Evolutionary conservation across 1,284 basidiomycete genomes (phyloP).

Genomic region (Ceratorhiza oryzae-sativae): DNA sequence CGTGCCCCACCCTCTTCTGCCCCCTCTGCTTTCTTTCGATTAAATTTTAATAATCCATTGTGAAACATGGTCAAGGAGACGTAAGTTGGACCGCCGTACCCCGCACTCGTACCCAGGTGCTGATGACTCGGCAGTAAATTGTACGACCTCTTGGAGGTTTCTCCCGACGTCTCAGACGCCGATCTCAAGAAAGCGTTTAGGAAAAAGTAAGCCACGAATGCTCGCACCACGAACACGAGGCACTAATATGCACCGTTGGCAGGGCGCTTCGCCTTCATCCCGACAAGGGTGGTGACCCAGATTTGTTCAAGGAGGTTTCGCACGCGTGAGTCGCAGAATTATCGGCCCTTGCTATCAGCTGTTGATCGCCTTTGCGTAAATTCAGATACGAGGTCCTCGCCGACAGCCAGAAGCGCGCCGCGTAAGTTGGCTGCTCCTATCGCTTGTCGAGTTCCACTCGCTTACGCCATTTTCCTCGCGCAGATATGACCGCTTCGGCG

Average conservation of each 20-base stretch:
- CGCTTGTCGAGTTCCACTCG: not conserved
- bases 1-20: not conserved
- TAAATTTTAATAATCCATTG: slow-evolving; percentile 20
- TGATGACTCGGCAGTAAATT: slow-evolving; percentile 66
- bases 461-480: slow-evolving; percentile 5
- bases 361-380: slow-evolving; percentile 27
- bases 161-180: slow-evolving; percentile 75
- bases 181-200: slow-evolving; percentile 95
- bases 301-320: slow-evolving; percentile 97
- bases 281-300: slow-evolving; percentile 97
- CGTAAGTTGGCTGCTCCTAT: slow-evolving; percentile 50
- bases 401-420: slow-evolving; percentile 81
- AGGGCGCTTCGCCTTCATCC: slow-evolving; percentile 92
- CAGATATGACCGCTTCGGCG: slow-evolving; percentile 89
- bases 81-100: slow-evolving; percentile 47
- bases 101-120: not conserved
- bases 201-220: slow-evolving; percentile 70
- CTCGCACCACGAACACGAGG: slow-evolving; percentile 4
- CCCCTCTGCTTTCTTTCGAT: not conserved
- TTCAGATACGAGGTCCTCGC: slow-evolving; percentile 91
- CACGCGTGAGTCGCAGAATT: slow-evolving; percentile 74
- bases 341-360: slow-evolving; percentile 38
- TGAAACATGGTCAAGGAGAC: slow-evolving; percentile 54
- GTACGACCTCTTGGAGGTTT: slow-evolving; percentile 86
- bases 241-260: slow-evolving; percentile 37